phyloP scores from a whole-genome alignment of 2,329 filamentous ascomycete species.

The Exophiala viscosa region DNA sequence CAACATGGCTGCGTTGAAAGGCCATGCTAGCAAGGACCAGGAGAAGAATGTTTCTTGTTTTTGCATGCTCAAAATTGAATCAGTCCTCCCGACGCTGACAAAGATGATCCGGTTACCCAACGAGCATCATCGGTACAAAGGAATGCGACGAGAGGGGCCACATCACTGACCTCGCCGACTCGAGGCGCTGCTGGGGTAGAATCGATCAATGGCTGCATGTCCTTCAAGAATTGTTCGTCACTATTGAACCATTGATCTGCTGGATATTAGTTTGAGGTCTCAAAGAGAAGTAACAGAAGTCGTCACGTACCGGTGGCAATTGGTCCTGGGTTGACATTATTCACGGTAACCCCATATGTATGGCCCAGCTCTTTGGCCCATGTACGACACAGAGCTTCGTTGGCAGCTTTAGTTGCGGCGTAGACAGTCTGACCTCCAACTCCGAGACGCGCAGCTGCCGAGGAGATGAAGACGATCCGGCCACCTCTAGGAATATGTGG shows the following conservation, averaged over 20 bases:
- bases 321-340: not conserved
- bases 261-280: not conserved
- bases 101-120: no score
- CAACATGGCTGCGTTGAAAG: no score
- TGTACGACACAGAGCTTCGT: not conserved
- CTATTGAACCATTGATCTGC: slow-evolving; percentile 1
- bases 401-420: not conserved
- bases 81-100: no score
- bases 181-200: not conserved
- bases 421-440: not conserved
- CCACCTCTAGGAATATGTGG: not conserved
- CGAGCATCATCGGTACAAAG: not conserved
- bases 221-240: not conserved
- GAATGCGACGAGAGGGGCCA: not conserved
- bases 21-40: no score
- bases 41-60: no score
- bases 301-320: not conserved
- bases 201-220: slow-evolving; percentile 1
- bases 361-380: not conserved
- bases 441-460: not conserved
- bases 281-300: not conserved
- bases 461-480: not conserved
- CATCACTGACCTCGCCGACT: not conserved
- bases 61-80: no score
- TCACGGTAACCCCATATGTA: not conserved